Conservation (phyloP, 2,329 filamentous ascomycete genomes). For the Aspergillus sp. region DNA sequence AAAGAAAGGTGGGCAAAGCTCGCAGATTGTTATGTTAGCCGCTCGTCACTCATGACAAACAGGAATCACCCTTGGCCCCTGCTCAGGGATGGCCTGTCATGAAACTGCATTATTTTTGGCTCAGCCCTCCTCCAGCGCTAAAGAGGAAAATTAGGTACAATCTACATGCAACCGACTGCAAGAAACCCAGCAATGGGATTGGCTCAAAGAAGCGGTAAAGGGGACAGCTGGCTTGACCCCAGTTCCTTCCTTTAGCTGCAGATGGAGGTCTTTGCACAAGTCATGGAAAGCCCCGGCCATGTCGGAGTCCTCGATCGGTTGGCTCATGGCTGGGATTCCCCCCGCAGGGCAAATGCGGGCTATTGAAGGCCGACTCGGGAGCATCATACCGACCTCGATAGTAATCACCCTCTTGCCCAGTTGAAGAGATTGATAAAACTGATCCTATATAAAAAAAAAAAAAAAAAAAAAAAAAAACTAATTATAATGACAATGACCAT, state of each 20-base stretch:
- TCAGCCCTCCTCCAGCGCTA: conserved; percentile 4
- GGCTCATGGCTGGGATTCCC: background rate
- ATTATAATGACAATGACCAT: background rate
- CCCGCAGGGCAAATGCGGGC: background rate
- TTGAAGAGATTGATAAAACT: background rate
- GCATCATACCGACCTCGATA: too few relatives aligned
- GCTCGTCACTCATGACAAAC: background rate
- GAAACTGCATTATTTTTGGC: conserved; percentile 6
- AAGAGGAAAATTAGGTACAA: background rate
- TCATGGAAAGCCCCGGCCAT: background rate
- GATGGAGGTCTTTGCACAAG: background rate
- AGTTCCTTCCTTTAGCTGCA: conserved; percentile 10
- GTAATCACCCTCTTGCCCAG: background rate
- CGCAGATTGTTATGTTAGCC: background rate
- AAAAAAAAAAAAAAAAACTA: background rate
- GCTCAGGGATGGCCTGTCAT: background rate
- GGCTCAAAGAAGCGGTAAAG: conserved; percentile 19
- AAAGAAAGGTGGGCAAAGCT: background rate
- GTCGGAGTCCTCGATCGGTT: background rate
- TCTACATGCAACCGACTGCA: conserved; percentile 11
- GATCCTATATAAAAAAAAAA: background rate
- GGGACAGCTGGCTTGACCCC: conserved; percentile 16
- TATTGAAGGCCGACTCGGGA: too few relatives aligned
- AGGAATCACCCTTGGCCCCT: background rate
- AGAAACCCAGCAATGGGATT: conserved; percentile 6